Percentiles rank a stretch among this genome's conserved stretches.
phyloP scores from a whole-genome alignment of 2,329 filamentous ascomycete genomes.

The Colletotrichum brevisporum region DNA sequence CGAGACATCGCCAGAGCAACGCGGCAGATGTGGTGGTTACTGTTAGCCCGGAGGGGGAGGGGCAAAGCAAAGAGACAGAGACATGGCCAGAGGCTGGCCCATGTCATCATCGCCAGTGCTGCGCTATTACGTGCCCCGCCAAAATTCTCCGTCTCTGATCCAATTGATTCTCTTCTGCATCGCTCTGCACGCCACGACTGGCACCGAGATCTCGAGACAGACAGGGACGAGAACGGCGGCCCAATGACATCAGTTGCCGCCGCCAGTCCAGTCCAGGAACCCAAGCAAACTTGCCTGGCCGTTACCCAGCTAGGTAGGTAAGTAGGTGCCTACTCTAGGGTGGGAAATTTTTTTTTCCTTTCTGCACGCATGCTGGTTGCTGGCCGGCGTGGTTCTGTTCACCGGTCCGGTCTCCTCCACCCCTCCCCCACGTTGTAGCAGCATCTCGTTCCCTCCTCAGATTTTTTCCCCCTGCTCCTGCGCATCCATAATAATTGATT shows the following conservation, averaged over 20 bases:
- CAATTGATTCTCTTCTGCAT: not conserved
- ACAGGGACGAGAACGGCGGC: constrained; percentile 32
- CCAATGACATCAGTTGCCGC: constrained; percentile 39
- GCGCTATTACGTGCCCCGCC: constrained; percentile 16
- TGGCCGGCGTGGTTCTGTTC: not conserved
- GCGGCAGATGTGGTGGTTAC: no score
- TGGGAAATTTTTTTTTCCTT: constrained; percentile 18
- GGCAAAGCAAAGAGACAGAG: no score
- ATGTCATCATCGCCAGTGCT: constrained; percentile 2
- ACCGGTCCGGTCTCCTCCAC: constrained; percentile 1
- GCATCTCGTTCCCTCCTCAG: not conserved
- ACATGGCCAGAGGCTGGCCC: not conserved
- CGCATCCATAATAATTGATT: not conserved
- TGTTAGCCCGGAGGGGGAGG: no score
- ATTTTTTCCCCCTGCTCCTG: not conserved
- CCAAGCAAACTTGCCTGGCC: no score
- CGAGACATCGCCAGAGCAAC: no score
- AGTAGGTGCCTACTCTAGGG: not conserved
- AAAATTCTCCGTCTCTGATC: constrained; percentile 23
- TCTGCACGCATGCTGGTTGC: not conserved
- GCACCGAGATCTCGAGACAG: constrained; percentile 25
- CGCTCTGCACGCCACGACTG: no score
- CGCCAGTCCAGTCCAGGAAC: not conserved
- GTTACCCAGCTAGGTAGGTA: not conserved
- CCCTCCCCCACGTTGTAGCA: constrained; percentile 18